These are phyloP conservation scores for Aspergillus flavus DNA, from an alignment of 2,329 filamentous ascomycete species.

Conservation along the genomic window DNA sequence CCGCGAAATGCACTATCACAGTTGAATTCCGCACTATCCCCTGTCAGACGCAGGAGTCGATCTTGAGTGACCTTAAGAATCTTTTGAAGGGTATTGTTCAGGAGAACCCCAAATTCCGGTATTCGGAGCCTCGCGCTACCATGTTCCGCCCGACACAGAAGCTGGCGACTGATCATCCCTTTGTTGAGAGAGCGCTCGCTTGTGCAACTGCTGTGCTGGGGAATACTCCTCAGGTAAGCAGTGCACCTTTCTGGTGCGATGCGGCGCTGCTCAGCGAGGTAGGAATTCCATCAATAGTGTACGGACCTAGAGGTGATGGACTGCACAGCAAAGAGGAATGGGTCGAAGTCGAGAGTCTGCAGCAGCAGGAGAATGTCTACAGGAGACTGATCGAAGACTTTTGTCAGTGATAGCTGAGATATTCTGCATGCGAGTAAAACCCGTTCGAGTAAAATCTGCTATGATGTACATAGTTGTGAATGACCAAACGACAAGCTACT, in stretches of 20 bases:
- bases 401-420: constrained; percentile 16
- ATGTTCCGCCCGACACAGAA: constrained; percentile 49
- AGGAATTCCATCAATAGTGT: constrained; percentile 53
- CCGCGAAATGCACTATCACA: constrained; percentile 51
- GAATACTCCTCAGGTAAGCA: constrained; percentile 26
- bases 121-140: constrained; percentile 40
- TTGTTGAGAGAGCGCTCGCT: constrained; percentile 39
- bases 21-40: constrained; percentile 55
- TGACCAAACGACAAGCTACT: not conserved
- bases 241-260: constrained; percentile 53
- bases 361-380: constrained; percentile 32
- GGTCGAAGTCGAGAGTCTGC: constrained; percentile 49
- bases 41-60: constrained; percentile 43
- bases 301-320: constrained; percentile 52
- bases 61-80: constrained; percentile 41
- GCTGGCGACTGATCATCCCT: constrained; percentile 45
- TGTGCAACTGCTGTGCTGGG: constrained; percentile 33
- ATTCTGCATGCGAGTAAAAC: not conserved
- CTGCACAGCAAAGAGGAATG: constrained; percentile 56
- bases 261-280: constrained; percentile 50
- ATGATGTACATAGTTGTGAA: not conserved
- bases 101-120: constrained; percentile 44
- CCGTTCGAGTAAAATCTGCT: not conserved
- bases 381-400: constrained; percentile 23
- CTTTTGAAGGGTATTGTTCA: constrained; percentile 39